Conservation (phyloP, 495 filamentous ascomycete species). For the Tetracladium setigerum region DNA sequence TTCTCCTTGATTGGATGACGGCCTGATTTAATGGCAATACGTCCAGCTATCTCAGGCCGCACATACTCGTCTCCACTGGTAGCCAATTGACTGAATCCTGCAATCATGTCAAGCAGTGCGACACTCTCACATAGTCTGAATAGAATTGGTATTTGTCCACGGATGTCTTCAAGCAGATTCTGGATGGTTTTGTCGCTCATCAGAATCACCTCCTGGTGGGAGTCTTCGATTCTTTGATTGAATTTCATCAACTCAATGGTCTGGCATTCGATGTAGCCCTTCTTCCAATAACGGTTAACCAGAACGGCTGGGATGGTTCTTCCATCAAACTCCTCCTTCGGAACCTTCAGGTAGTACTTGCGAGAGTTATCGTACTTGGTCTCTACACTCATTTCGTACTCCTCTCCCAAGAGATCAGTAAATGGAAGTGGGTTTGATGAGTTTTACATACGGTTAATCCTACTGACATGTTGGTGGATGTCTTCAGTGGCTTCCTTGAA, state of each 20-base stretch:
- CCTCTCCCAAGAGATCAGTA: constrained; percentile 32
- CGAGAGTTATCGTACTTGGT: constrained; percentile 69
- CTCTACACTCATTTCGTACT: constrained; percentile 52
- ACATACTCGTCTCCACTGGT: constrained; percentile 67
- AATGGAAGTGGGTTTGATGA: neutral
- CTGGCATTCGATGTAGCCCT: constrained; percentile 71
- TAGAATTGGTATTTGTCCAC: constrained; percentile 57
- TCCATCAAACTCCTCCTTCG: constrained; percentile 54
- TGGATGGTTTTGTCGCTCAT: constrained; percentile 69
- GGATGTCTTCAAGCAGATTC: constrained; percentile 58
- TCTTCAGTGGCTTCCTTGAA: constrained; percentile 82
- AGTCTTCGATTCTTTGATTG: constrained; percentile 67
- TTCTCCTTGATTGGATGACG: constrained; percentile 82
- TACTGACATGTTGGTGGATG: constrained; percentile 59
- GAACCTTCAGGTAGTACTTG: constrained; percentile 73
- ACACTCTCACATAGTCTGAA: constrained; percentile 80
- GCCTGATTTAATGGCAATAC: constrained; percentile 69
- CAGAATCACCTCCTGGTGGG: constrained; percentile 71
- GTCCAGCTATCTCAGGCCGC: constrained; percentile 66
- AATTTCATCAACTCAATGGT: constrained; percentile 75
- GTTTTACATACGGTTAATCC: constrained; percentile 45
- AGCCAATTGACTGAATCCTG: constrained; percentile 71
- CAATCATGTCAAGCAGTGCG: constrained; percentile 88
- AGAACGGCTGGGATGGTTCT: constrained; percentile 58
- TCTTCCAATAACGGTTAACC: constrained; percentile 68